These are phyloP conservation scores for Saccharomycopsis fodiens DNA, from an alignment of 805 yeast species.

Conservation along the genomic window DNA sequence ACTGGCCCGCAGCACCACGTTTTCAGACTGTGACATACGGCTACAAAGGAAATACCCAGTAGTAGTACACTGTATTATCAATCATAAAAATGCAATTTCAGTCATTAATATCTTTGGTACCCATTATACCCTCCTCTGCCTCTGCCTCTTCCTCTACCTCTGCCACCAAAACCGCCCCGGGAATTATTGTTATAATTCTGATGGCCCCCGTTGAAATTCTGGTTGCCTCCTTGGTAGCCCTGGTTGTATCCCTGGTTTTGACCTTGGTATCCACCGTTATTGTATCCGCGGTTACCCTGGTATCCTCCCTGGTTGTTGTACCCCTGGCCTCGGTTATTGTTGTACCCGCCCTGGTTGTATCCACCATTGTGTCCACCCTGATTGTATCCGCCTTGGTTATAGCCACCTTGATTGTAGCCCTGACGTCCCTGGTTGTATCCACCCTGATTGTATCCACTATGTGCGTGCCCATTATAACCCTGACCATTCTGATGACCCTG, in stretches of 20 bases:
- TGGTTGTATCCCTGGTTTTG: slow-evolving; percentile 18
- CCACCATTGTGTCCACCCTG: neutral
- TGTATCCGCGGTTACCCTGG: slow-evolving; percentile 16
- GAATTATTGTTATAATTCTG: slow-evolving; percentile 23
- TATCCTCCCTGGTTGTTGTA: slow-evolving; percentile 31
- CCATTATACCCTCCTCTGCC: slow-evolving; percentile 20
- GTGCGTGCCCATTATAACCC: slow-evolving; percentile 28
- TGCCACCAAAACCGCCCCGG: slow-evolving; percentile 20
- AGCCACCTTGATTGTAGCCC: neutral
- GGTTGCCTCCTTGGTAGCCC: slow-evolving; percentile 13
- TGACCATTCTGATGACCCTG: slow-evolving; percentile 24
- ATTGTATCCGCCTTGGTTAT: neutral
- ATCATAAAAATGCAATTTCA: neutral
- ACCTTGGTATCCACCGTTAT: slow-evolving; percentile 14
- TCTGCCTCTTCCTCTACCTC: slow-evolving; percentile 19
- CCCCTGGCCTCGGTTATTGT: slow-evolving; percentile 27
- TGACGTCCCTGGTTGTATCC: neutral
- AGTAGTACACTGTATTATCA: neutral
- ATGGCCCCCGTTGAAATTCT: slow-evolving; percentile 21
- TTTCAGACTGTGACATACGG: too few relatives aligned
- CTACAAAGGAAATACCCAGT: too few relatives aligned
- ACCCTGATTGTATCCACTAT: slow-evolving; percentile 22
- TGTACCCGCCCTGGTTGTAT: slow-evolving; percentile 1
- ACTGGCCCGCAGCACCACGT: too few relatives aligned
- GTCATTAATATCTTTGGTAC: slow-evolving; percentile 6